Conservation (phyloP, 2,329 filamentous ascomycete species). For the Fusarium sambucinum region DNA sequence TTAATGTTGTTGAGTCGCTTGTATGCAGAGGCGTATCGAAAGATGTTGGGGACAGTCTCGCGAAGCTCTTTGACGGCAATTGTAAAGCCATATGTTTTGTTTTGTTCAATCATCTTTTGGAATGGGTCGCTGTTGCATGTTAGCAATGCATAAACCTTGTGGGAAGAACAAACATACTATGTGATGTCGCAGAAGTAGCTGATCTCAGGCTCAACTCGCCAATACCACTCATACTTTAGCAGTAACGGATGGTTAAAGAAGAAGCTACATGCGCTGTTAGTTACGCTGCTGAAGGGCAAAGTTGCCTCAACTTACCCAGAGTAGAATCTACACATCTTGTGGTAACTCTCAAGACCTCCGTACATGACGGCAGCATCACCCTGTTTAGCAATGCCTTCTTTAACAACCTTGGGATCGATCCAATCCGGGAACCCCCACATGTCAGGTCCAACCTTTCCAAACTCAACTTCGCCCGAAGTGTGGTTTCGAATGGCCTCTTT, state of each 20-base stretch:
- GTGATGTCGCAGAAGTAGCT: constrained; percentile 99
- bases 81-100: constrained; percentile 99
- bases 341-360: constrained; percentile 97
- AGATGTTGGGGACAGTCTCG: constrained; percentile 98
- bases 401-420: constrained; percentile 92
- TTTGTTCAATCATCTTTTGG: constrained; percentile 89
- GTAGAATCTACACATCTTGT: constrained; percentile 99
- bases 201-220: constrained; percentile 98
- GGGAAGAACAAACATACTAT: constrained; percentile 70
- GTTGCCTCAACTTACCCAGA: constrained; percentile 76
- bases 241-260: constrained; percentile 98
- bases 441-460: constrained; percentile 88
- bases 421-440: constrained; percentile 99
- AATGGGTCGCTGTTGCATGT: constrained; percentile 81
- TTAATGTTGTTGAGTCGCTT: constrained; percentile 91
- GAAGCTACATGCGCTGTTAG: constrained; percentile 66
- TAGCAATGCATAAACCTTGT: constrained; percentile 5
- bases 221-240: constrained; percentile 99
- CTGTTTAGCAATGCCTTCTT: constrained; percentile 96
- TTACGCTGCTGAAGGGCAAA: background rate
- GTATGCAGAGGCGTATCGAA: constrained; percentile 98
- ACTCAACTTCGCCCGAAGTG: constrained; percentile 88
- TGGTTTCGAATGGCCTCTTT: constrained; percentile 89
- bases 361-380: constrained; percentile 99
- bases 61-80: constrained; percentile 98